phyloP scores from a whole-genome alignment of 768 basidiomycete genomes.

The Gloeostereum incarnatum region DNA sequence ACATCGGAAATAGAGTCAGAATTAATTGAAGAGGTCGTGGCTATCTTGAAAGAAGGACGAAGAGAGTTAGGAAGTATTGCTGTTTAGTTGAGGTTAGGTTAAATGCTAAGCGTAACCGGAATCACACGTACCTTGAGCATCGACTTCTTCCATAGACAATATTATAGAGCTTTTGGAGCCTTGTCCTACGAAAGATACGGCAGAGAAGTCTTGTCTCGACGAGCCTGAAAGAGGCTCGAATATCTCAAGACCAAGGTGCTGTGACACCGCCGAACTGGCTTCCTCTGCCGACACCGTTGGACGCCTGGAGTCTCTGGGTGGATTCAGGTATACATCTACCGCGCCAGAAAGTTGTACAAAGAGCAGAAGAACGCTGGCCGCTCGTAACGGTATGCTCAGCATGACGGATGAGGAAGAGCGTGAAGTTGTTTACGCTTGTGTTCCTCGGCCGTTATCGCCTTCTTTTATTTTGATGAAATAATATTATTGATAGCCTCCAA shows the following conservation, averaged over 20 bases:
- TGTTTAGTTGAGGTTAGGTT: constrained; percentile 15
- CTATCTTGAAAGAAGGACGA: constrained; percentile 35
- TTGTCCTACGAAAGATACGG: constrained; percentile 47
- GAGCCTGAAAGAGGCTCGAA: constrained; percentile 41
- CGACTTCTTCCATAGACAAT: constrained; percentile 44
- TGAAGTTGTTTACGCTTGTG: too few relatives aligned
- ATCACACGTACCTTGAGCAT: constrained; percentile 39
- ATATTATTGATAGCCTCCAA: too few relatives aligned
- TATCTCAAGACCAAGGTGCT: constrained; percentile 63
- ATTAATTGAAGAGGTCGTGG: constrained; percentile 13
- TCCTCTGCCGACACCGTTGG: constrained; percentile 37
- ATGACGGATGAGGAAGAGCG: too few relatives aligned
- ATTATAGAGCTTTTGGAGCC: constrained; percentile 43
- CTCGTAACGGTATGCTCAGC: too few relatives aligned
- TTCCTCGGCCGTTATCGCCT: too few relatives aligned
- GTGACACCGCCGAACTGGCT: constrained; percentile 52
- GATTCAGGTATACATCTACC: constrained; percentile 52
- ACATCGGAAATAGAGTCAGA: background rate
- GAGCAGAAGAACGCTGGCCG: too few relatives aligned
- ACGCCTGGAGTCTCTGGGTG: constrained; percentile 24
- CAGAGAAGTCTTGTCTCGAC: constrained; percentile 18
- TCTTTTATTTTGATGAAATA: too few relatives aligned
- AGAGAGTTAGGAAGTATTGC: constrained; percentile 50
- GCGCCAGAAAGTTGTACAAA: constrained; percentile 33
- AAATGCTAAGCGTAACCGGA: background rate